phyloP scores from a whole-genome alignment of 1,139 yeast genomes.

The Chernovozyma sophiae-reginae region DNA sequence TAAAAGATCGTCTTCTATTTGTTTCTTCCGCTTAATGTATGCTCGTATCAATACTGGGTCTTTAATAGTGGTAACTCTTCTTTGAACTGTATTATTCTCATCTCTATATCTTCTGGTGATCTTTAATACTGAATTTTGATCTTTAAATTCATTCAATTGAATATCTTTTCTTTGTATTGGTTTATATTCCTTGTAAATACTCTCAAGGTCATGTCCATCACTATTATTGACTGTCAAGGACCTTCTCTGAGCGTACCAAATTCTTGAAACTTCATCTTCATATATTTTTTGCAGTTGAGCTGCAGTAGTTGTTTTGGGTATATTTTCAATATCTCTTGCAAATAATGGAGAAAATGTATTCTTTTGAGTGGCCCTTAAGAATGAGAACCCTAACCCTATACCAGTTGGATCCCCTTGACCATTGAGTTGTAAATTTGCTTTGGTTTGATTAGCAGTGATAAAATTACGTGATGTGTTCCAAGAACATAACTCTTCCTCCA shows the following conservation, averaged over 20 bases:
- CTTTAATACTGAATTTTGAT: constrained; percentile 41
- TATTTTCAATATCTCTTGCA: constrained; percentile 40
- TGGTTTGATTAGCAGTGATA: constrained; percentile 90
- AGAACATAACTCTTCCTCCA: constrained; percentile 86
- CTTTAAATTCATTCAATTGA: constrained; percentile 17
- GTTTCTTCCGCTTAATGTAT: constrained; percentile 74
- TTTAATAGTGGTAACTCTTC: constrained; percentile 70
- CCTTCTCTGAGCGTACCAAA: constrained; percentile 85
- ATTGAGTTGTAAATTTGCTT: constrained; percentile 91
- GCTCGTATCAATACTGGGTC: constrained; percentile 89
- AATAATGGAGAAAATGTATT: constrained; percentile 79
- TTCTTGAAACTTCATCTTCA: constrained; percentile 83
- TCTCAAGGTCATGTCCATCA: constrained; percentile 22
- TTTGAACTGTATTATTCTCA: constrained; percentile 80
- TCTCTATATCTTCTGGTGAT: constrained; percentile 82
- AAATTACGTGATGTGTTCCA: constrained; percentile 93
- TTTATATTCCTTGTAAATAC: constrained; percentile 35
- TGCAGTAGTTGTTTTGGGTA: constrained; percentile 46
- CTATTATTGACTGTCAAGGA: constrained; percentile 51
- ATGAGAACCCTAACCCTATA: constrained; percentile 85
- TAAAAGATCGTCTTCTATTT: constrained; percentile 65
- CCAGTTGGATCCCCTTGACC: constrained; percentile 99
- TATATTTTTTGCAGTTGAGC: constrained; percentile 90
- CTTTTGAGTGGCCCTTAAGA: constrained; percentile 88
- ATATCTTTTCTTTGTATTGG: constrained; percentile 34